Percentiles rank a stretch among this genome's conserved stretches.
Evolutionary conservation across 2,329 filamentous ascomycete species (phyloP).

Genomic region (Cytospora schulzeri): DNA sequence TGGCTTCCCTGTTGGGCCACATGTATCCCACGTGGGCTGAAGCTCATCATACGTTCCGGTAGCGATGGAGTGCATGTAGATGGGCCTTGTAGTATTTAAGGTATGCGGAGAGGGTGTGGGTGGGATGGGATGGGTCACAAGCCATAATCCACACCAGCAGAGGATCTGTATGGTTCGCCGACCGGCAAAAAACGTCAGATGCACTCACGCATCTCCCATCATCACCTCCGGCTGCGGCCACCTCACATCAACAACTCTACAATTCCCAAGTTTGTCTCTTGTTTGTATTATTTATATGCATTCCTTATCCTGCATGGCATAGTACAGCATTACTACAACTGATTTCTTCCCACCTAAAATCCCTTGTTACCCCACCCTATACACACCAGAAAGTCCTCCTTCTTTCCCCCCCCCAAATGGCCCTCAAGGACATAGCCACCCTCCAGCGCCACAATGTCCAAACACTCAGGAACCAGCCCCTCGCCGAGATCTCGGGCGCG

Average conservation of each 20-base stretch:
- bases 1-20: too few relatives aligned
- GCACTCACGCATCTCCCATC: not conserved
- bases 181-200: not conserved
- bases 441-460: slow-evolving; percentile 51
- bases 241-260: not conserved
- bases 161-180: not conserved
- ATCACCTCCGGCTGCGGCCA: not conserved
- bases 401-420: slow-evolving; percentile 30
- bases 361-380: too few relatives aligned
- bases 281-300: too few relatives aligned
- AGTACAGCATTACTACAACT: not conserved
- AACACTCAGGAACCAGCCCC: slow-evolving; percentile 49
- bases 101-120: not conserved
- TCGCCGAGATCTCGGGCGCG: slow-evolving; percentile 82
- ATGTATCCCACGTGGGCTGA: too few relatives aligned
- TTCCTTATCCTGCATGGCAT: too few relatives aligned
- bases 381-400: not conserved
- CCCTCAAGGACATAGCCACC: slow-evolving; percentile 35
- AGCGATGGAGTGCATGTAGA: not conserved
- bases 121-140: not conserved
- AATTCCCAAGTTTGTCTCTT: too few relatives aligned
- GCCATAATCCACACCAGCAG: not conserved
- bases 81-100: not conserved
- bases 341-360: not conserved
- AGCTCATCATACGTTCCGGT: too few relatives aligned